Evolutionary conservation across 495 filamentous ascomycete genomes (phyloP), one percentile per base, ranked within the genome.

Genomic region (Hypoxylon fuscum): DNA sequence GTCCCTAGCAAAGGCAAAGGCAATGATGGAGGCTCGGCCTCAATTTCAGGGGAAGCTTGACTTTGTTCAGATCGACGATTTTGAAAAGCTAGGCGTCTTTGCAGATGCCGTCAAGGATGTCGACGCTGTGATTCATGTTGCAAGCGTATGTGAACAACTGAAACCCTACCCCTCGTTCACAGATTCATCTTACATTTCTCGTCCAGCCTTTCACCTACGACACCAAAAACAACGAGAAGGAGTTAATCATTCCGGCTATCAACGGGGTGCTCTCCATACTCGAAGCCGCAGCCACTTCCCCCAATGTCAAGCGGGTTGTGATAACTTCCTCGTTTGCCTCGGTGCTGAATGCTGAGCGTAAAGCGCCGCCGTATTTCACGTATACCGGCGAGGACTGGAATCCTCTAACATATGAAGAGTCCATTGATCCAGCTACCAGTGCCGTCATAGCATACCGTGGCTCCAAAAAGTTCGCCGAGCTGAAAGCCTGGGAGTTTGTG

Each of bases 231-330:
- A 81, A 83, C 11, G 79, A 88, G 58, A 87, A 86, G 64, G 85
- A 90, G 40, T 81, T 91, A 35, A 70, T 90, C 21, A 81, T 87
- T 48, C 87, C 87, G 3, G 87, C 87, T 0, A 80, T 89, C 66
- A 86, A 86, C 64, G 88, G 88, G 25, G 89, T 87, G 15, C 87
- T 81, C 2, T 84, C 86, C n/a, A 81, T 91, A 40, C 67, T 91
- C 60, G 82, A 83, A 44, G 88, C 74, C 76, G 82, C 50, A 3
- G 35, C 21, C 0, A 68, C 78, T 60, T 86, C 86, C 2, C 86
- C 85, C 1, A 74, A 74, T 1, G 86, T 90, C 32, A 87, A 87
- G 72, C 72, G 84, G 37, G 83, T 90, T 14, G 84, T 85, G 18
- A 80, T 89, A 58, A 90, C 87, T 0, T 86, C 82, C 25, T 87